Base-by-base conservation (phyloP, 2,329 filamentous ascomycete species). In the Xylariaceae sp. region DNA sequence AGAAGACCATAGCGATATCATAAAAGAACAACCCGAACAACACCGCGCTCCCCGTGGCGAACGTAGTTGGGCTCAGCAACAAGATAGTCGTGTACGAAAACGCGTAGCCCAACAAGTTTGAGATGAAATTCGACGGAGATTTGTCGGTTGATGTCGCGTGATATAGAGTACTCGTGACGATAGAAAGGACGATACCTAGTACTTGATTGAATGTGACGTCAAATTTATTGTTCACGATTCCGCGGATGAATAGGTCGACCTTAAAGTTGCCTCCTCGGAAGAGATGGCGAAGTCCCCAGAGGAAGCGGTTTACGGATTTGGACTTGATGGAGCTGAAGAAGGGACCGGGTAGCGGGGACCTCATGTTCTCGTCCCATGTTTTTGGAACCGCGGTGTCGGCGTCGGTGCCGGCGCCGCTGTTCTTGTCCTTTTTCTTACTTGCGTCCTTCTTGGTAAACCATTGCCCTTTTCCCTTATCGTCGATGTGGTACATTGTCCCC, bases 1-100 rank as follows among this genome's bases (percentile, higher is more conserved):
- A 93, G 62, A 93, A 93, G 5, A 93, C 88, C 75, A 92, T 90
- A 65, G 93, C 83, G 39, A 98, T 92, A 63, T 98, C 92, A 61
- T 98, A 98, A 60, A 95, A 81, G 70, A 97, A 97, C 1, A 97
- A 73, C 0, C 85, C 88, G 8, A 74, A 70, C 1, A 97, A 73
- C 8, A 97, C 82, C 35, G 91, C 66, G 6, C 85, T 86, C 1
- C 89, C 89, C 0, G 88, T 95, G 44, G 78, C 70, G 61, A 96
- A 95, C 0, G 88, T 92, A 0, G 90, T 95, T 0, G 91, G 90
- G 1, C 90, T 95, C 71, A 97, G 81, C 42, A 95, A 70, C 57
- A 92, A 81, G 44, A 96, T 76, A 4, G 87, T 82, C 6, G 80
- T 79, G 60, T 97, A 96, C 54, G 85, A 91, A 69, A 95, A 89